Conservation (phyloP, 2,329 filamentous ascomycete genomes). For the Colletotrichum sojae region DNA sequence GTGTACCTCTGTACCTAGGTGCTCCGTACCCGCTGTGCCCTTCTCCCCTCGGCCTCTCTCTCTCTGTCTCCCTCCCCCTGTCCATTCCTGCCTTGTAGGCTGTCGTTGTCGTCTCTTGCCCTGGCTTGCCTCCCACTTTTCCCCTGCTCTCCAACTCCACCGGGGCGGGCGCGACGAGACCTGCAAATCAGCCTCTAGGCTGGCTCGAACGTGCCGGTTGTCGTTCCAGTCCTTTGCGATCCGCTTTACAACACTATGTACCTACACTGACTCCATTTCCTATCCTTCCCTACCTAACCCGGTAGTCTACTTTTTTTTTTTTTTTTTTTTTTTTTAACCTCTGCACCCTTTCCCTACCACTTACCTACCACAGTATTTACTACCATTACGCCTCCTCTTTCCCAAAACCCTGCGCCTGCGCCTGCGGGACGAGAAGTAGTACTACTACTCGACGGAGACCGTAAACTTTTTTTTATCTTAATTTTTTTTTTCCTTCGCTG, state of each 20-base stretch:
- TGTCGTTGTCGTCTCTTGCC: slow-evolving; percentile 31
- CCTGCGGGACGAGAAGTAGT: too few relatives aligned
- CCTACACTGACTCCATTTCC: slow-evolving; percentile 26
- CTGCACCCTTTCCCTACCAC: background rate
- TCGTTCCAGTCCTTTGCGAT: slow-evolving; percentile 38
- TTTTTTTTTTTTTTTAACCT: too few relatives aligned
- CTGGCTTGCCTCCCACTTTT: slow-evolving; percentile 23
- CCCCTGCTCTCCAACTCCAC: slow-evolving; percentile 34
- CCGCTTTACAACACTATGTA: slow-evolving; percentile 13
- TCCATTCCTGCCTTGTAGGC: background rate
- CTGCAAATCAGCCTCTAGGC: slow-evolving; percentile 39
- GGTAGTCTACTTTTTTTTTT: slow-evolving; percentile 37
- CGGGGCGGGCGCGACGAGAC: slow-evolving; percentile 32
- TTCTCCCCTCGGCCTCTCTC: background rate
- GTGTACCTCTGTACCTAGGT: too few relatives aligned
- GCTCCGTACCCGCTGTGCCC: background rate
- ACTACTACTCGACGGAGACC: too few relatives aligned
- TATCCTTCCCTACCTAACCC: slow-evolving; percentile 25
- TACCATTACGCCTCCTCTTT: background rate
- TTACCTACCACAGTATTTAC: background rate
- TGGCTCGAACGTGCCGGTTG: slow-evolving; percentile 40
- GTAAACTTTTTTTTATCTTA: background rate
- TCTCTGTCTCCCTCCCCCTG: background rate
- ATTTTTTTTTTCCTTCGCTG: slow-evolving; percentile 23
- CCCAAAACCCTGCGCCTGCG: background rate